phyloP scores from a whole-genome alignment of 2,329 filamentous ascomycete species.

The Phaeoacremonium minimum region DNA sequence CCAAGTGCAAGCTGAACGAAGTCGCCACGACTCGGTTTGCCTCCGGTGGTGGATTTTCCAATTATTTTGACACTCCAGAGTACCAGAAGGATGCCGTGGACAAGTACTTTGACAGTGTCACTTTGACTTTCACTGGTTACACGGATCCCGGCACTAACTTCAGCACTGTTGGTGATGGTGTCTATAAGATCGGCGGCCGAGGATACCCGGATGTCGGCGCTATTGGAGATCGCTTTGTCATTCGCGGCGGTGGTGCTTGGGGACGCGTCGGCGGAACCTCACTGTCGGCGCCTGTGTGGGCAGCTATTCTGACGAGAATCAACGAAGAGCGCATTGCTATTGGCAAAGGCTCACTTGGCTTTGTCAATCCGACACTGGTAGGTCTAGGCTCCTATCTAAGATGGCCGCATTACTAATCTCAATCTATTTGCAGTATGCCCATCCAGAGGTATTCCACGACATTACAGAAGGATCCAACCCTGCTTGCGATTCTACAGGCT shows the following conservation, averaged over 20 bases:
- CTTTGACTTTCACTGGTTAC: constrained; percentile 22
- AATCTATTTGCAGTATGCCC: constrained; percentile 12
- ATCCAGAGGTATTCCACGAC: constrained; percentile 20
- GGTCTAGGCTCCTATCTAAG: constrained; percentile 2
- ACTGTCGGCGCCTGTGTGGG: constrained; percentile 43
- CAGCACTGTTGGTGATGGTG: constrained; percentile 22
- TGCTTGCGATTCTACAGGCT: constrained; percentile 31
- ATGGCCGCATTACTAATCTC: background rate
- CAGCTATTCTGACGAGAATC: constrained; percentile 40
- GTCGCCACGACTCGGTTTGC: constrained; percentile 16
- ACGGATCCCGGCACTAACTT: constrained; percentile 30
- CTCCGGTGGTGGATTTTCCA: constrained; percentile 27
- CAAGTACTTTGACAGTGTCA: constrained; percentile 16
- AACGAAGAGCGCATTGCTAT: constrained; percentile 43
- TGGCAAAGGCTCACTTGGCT: constrained; percentile 43
- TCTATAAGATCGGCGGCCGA: constrained; percentile 38
- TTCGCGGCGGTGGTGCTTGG: constrained; percentile 26
- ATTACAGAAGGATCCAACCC: constrained; percentile 31
- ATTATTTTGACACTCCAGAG: constrained; percentile 21
- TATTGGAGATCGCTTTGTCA: constrained; percentile 28
- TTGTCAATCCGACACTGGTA: constrained; percentile 44
- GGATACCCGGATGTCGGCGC: constrained; percentile 46
- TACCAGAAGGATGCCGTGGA: constrained; percentile 21
- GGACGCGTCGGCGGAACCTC: constrained; percentile 43
- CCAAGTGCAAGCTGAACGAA: constrained; percentile 11